These are phyloP conservation scores for Orbilia javanica DNA, from an alignment of 2,329 filamentous ascomycete genomes.

Conservation along the genomic window DNA sequence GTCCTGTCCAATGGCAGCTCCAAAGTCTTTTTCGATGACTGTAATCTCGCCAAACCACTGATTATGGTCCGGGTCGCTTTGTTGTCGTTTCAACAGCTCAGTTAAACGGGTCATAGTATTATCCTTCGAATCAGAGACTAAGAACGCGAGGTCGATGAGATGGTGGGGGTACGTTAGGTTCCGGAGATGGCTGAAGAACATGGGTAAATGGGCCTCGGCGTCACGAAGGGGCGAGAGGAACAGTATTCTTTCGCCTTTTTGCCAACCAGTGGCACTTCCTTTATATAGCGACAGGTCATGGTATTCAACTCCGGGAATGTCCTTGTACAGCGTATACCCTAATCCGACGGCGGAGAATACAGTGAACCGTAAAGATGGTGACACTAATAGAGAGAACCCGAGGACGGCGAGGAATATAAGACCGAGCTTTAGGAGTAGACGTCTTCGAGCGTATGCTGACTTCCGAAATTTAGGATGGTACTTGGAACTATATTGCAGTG, in stretches of 20 bases:
- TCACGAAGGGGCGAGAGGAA: conserved; percentile 95
- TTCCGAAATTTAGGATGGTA: conserved; percentile 53
- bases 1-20: conserved; percentile 96
- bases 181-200: conserved; percentile 98
- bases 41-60: conserved; percentile 95
- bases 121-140: conserved; percentile 98
- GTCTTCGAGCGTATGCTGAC: conserved; percentile 41
- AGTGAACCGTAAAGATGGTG: conserved; percentile 37
- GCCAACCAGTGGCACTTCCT: conserved; percentile 93
- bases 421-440: conserved; percentile 41
- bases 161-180: conserved; percentile 98
- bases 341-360: conserved; percentile 49
- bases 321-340: conserved; percentile 62
- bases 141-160: conserved; percentile 93
- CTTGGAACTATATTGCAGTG: conserved; percentile 33
- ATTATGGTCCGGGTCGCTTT: conserved; percentile 81
- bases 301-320: conserved; percentile 88
- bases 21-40: conserved; percentile 98
- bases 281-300: conserved; percentile 94
- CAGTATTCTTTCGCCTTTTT: conserved; percentile 92
- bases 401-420: conserved; percentile 20
- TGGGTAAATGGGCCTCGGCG: conserved; percentile 88
- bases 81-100: conserved; percentile 80
- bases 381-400: conserved; percentile 47
- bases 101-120: conserved; percentile 82